A percentile compares a stretch with the other conserved stretches of the same genome.
These are phyloP conservation scores for Blastocystis sp. DNA, from an alignment of 352 stramenopile genomes.

Conservation along the genomic window DNA sequence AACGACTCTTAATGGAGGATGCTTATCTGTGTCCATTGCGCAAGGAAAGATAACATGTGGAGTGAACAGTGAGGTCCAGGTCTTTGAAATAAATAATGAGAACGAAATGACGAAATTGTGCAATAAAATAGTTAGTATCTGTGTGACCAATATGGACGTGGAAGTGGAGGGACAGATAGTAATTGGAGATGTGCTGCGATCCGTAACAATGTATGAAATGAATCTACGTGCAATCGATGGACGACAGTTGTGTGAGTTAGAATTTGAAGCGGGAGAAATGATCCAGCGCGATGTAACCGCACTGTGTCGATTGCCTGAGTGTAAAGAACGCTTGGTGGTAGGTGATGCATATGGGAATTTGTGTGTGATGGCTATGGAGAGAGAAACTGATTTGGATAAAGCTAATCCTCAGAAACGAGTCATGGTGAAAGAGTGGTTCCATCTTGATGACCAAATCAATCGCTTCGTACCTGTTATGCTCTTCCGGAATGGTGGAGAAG, in stretches of 20 bases:
- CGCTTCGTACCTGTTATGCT: background rate
- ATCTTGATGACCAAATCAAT: conserved; percentile 45
- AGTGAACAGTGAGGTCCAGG: conserved; percentile 17
- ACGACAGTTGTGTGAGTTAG: background rate
- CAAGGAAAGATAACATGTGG: background rate
- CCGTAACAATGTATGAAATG: background rate
- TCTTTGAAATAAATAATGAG: background rate
- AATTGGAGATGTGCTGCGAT: background rate
- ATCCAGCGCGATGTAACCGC: conserved; percentile 5
- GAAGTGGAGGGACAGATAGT: background rate
- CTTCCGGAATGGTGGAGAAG: background rate
- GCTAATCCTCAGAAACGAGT: conserved; percentile 26
- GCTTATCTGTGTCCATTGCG: background rate
- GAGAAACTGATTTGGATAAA: background rate
- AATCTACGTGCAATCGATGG: background rate
- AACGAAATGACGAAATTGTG: background rate
- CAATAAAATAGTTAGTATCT: background rate
- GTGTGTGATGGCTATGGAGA: background rate
- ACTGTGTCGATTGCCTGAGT: background rate
- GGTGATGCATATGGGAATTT: conserved; percentile 36
- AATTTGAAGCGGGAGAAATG: background rate
- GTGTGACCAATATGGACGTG: background rate
- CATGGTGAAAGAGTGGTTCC: background rate
- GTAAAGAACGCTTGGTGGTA: background rate
- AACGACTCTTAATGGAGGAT: background rate